These are phyloP conservation scores for Colletotrichum cereale DNA, from an alignment of 2,329 filamentous ascomycete genomes.

Conservation along the genomic window DNA sequence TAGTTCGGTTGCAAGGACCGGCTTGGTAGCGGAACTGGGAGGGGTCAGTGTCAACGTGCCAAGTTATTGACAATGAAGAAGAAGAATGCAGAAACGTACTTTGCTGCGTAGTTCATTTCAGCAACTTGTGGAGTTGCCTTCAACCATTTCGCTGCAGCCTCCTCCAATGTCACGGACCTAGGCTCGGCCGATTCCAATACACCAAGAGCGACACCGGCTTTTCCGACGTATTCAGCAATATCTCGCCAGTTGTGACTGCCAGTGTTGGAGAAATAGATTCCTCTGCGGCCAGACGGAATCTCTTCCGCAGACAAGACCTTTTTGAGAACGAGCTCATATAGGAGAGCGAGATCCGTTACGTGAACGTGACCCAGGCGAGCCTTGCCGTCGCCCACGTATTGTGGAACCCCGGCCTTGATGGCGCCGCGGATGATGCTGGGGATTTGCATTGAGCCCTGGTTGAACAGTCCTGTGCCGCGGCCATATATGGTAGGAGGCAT, in stretches of 20 bases:
- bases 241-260: conserved; percentile 56
- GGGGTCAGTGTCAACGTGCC: not conserved
- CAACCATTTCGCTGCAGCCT: conserved; percentile 9
- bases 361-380: conserved; percentile 59
- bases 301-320: conserved; percentile 49
- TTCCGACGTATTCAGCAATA: conserved; percentile 51
- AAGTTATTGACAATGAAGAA: not conserved
- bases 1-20: conserved; percentile 44
- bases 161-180: conserved; percentile 22
- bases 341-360: conserved; percentile 55
- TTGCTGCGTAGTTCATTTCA: conserved; percentile 33
- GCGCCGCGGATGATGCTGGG: conserved; percentile 49
- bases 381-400: conserved; percentile 52
- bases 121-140: conserved; percentile 7
- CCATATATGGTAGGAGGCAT: conserved; percentile 63
- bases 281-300: conserved; percentile 52
- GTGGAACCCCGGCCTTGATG: conserved; percentile 42
- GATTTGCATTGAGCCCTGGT: conserved; percentile 54
- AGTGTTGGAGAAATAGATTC: conserved; percentile 57
- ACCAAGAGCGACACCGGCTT: conserved; percentile 48
- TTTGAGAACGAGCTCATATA: conserved; percentile 55
- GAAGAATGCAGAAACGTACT: not conserved
- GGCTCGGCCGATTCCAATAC: conserved; percentile 45
- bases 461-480: conserved; percentile 56
- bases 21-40: conserved; percentile 40